These are phyloP conservation scores for Musa itinerans DNA, from an alignment of 176 grass and related monocot genomes.

Conservation along the genomic window DNA sequence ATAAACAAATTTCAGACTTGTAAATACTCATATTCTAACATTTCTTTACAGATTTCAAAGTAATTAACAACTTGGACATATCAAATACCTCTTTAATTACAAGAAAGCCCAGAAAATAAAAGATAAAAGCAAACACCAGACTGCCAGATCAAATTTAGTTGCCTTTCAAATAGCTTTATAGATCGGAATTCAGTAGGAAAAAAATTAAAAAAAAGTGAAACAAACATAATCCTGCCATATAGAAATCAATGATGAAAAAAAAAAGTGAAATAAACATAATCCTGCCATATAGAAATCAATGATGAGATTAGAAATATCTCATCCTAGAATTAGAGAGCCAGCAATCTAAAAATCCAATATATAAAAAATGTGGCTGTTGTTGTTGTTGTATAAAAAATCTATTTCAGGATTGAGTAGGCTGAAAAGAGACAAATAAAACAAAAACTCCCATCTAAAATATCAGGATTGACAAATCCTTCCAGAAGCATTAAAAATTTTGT, in stretches of 20 bases:
- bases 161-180: neutral
- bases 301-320: neutral
- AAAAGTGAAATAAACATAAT: neutral
- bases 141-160: neutral
- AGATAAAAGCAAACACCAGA: neutral
- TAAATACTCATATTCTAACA: no score
- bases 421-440: no score
- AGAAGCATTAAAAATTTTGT: no score
- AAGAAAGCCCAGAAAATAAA: neutral
- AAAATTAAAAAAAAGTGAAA: neutral
- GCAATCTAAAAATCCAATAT: neutral
- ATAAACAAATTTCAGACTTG: no score
- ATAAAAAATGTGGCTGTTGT: no score
- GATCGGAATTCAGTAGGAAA: no score
- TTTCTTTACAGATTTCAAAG: neutral
- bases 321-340: neutral
- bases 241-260: neutral
- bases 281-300: neutral
- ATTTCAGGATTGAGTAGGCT: no score
- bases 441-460: no score
- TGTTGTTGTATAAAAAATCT: no score
- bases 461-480: no score
- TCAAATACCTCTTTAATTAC: neutral
- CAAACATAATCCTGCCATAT: neutral
- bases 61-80: neutral